Percentiles rank a stretch among this genome's conserved stretches.
Evolutionary conservation across 202 grass and related monocot genomes (phyloP).

Genomic region (Dendrocalamus latiflorus): DNA sequence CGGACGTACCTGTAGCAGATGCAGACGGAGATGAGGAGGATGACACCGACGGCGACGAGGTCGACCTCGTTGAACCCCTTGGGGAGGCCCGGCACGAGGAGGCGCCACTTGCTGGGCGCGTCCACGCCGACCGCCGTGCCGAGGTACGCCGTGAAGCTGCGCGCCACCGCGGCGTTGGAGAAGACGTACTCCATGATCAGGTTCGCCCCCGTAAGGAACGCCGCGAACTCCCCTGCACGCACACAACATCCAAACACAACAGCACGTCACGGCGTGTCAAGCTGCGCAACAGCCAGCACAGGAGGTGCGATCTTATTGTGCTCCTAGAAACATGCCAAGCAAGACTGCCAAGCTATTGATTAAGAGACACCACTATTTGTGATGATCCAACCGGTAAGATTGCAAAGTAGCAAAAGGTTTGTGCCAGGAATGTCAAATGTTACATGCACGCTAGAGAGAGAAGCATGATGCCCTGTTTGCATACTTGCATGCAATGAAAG

Average conservation of each 20-base stretch:
- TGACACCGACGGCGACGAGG: slow-evolving; percentile 73
- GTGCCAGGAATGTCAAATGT: background rate
- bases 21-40: slow-evolving; percentile 74
- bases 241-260: background rate
- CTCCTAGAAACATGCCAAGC: background rate
- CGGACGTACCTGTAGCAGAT: slow-evolving; percentile 81
- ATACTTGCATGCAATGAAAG: background rate
- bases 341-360: background rate
- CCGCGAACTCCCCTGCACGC: slow-evolving; percentile 74
- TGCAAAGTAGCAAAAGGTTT: background rate
- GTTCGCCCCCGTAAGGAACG: slow-evolving; percentile 93
- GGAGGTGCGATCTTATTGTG: background rate
- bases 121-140: slow-evolving; percentile 80
- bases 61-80: slow-evolving; percentile 79
- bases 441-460: background rate
- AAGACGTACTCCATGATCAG: slow-evolving; percentile 99
- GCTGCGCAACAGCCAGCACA: background rate
- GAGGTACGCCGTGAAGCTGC: slow-evolving; percentile 95
- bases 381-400: background rate
- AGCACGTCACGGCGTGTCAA: background rate
- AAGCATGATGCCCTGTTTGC: background rate
- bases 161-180: slow-evolving; percentile 94
- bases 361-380: too few relatives aligned
- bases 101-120: slow-evolving; percentile 59
- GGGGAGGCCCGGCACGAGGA: slow-evolving; percentile 60